Evolutionary conservation across 2,329 filamentous ascomycete species (phyloP).

Genomic region (Akanthomyces lecanii): DNA sequence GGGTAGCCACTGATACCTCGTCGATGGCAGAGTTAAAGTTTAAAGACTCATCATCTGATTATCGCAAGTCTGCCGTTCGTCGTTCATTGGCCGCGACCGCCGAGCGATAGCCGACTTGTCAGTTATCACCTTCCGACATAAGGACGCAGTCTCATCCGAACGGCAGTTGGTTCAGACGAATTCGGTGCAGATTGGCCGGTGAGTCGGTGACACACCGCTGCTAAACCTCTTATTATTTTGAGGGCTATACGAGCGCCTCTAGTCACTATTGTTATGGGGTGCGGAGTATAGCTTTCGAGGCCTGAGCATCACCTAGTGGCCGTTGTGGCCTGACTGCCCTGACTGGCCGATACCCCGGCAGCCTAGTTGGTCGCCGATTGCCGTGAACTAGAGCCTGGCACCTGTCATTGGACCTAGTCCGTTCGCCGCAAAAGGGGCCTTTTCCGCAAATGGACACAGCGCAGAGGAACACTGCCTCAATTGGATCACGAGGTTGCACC

Average conservation of each 20-base stretch:
- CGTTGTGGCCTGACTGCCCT: conserved; percentile 2
- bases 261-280: background rate
- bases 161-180: background rate
- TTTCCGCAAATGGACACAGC: background rate
- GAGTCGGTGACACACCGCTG: background rate
- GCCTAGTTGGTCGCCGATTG: background rate
- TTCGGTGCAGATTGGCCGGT: background rate
- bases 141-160: no score
- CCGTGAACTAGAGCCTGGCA: background rate
- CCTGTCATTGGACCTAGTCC: background rate
- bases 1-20: background rate
- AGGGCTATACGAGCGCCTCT: background rate
- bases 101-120: conserved; percentile 6
- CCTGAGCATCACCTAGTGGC: background rate
- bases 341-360: conserved; percentile 5
- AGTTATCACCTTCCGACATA: background rate
- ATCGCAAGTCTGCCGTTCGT: background rate
- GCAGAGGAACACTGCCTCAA: background rate
- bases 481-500: background rate
- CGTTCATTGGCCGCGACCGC: background rate
- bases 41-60: background rate
- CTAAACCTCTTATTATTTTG: background rate
- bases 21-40: background rate
- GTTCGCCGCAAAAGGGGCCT: background rate
- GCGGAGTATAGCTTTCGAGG: background rate